Evolutionary conservation across 208 protist species (phyloP).

Genomic region (Leishmania gerbilli): DNA sequence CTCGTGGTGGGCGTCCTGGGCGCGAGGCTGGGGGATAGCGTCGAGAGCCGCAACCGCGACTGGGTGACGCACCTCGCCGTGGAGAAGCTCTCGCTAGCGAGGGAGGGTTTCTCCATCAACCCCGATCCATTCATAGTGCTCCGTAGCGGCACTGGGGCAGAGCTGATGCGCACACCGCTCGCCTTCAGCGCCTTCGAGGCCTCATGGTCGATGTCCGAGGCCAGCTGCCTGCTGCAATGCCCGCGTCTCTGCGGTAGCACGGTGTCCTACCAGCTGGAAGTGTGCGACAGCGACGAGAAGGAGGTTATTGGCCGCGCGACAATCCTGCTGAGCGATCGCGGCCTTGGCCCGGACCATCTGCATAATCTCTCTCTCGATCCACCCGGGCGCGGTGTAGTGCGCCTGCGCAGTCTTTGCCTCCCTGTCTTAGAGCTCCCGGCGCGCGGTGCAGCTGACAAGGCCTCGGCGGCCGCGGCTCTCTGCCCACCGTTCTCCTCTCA

Average conservation of each 20-base stretch:
- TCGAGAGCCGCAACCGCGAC: slow-evolving; percentile 36
- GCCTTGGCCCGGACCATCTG: slow-evolving; percentile 39
- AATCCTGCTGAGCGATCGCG: slow-evolving; percentile 49
- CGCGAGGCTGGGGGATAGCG: slow-evolving; percentile 27
- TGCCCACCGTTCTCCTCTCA: neutral
- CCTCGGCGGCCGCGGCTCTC: neutral
- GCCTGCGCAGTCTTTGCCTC: slow-evolving; percentile 30
- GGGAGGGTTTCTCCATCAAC: slow-evolving; percentile 42
- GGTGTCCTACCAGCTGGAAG: slow-evolving; percentile 60
- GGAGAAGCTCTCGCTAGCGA: slow-evolving; percentile 45
- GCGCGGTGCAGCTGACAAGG: neutral
- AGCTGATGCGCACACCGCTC: slow-evolving; percentile 68
- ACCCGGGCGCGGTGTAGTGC: slow-evolving; percentile 38
- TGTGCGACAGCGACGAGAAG: slow-evolving; percentile 78
- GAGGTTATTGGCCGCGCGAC: slow-evolving; percentile 54
- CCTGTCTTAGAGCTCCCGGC: slow-evolving; percentile 23
- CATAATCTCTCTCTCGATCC: slow-evolving; percentile 52
- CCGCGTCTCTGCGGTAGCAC: slow-evolving; percentile 58
- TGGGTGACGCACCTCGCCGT: slow-evolving; percentile 62
- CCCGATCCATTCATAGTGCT: slow-evolving; percentile 86
- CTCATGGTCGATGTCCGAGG: slow-evolving; percentile 53
- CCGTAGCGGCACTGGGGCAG: slow-evolving; percentile 41
- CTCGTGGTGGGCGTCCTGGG: slow-evolving; percentile 65
- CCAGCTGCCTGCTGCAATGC: slow-evolving; percentile 78
- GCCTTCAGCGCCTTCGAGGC: slow-evolving; percentile 50